These are phyloP conservation scores for Scedosporium aurantiacum DNA, from an alignment of 2,329 filamentous ascomycete species.

Conservation along the genomic window DNA sequence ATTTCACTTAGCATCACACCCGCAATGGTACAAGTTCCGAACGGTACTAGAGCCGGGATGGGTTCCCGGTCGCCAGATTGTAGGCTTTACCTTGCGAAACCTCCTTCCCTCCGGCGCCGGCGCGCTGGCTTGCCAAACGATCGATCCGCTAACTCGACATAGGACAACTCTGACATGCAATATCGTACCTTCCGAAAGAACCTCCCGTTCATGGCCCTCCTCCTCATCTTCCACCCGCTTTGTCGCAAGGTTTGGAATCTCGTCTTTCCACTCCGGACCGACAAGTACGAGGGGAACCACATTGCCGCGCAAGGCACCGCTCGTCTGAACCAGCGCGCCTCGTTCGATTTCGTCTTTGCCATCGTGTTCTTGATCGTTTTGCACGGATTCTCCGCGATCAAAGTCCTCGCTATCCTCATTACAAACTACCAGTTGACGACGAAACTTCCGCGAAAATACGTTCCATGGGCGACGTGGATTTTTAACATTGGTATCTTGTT, in stretches of 20 bases:
- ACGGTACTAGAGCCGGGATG: slow-evolving; percentile 67
- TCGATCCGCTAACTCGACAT: neutral
- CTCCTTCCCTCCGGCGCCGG: no score
- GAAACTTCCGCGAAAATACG: slow-evolving; percentile 53
- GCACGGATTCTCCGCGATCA: slow-evolving; percentile 76
- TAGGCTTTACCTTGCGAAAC: slow-evolving; percentile 29
- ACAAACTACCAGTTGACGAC: slow-evolving; percentile 75
- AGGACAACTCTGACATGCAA: slow-evolving; percentile 85
- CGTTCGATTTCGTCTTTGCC: slow-evolving; percentile 77
- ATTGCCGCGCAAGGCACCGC: slow-evolving; percentile 35
- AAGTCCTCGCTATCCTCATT: slow-evolving; percentile 70
- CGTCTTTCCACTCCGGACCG: slow-evolving; percentile 26
- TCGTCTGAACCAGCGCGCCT: slow-evolving; percentile 56
- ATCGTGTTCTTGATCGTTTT: slow-evolving; percentile 65
- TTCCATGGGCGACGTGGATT: slow-evolving; percentile 72
- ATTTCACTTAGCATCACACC: slow-evolving; percentile 58
- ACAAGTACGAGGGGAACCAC: slow-evolving; percentile 9
- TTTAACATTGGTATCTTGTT: slow-evolving; percentile 85
- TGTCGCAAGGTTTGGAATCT: slow-evolving; percentile 61
- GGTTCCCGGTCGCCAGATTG: slow-evolving; percentile 85
- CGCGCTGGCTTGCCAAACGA: neutral
- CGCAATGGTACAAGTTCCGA: slow-evolving; percentile 66
- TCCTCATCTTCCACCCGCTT: slow-evolving; percentile 70
- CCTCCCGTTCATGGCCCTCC: slow-evolving; percentile 64
- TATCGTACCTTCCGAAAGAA: slow-evolving; percentile 80